Base-by-base conservation (phyloP, 2,329 filamentous ascomycete species). In the Endoconidiophora laricicola region DNA sequence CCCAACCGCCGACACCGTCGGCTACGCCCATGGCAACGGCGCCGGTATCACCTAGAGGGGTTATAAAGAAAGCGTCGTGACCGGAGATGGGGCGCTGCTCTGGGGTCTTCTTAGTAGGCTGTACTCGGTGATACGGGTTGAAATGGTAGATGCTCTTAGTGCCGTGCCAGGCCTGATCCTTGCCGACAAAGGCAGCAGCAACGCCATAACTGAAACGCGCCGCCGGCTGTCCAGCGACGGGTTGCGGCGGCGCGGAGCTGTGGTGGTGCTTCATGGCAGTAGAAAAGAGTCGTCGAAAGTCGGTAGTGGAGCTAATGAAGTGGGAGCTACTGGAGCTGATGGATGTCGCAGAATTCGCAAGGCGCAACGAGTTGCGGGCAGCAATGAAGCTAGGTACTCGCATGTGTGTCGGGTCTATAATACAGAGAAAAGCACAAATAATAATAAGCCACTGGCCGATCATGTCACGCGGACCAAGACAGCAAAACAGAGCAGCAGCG, bases 1-100 rank as follows among this genome's bases (percentile, higher is more conserved):
- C 78, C 88, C 91, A 98, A 36, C 91, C 91, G 44, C 91, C 91
- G 0, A 98, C 91, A 9, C 91, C 91, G 62, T 98, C 91, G 48
- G 88, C 87, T 22, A 98, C 77, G 16, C 86, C 91, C 57, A 98
- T 81, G 0, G 88, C 86, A 9, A 94, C 75, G 39, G 79, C 72
- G 37, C 78, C 73, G 1, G 74, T 74, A 55, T 79, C 76, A 47
- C 83, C 85, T n/a, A 95, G 70, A 22, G 80, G 78, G 60, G 83
- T 77, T 58, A 91, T 82, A 65, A 98, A 98, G 69, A 95, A 96
- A 52, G 91, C 86, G 72, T 98, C 91, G 65, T 98, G 88, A 14
- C 91, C 91, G 46, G 84, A 91, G 52, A 78, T 81, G 46, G 82
- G 84, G 22, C 83, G 78, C 55, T 69, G 72, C 57, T 68, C 70